Evolutionary conservation across 805 yeast genomes (phyloP), one percentile per base, ranked within the genome.

Genomic region (Suhomyces pyralidae): DNA sequence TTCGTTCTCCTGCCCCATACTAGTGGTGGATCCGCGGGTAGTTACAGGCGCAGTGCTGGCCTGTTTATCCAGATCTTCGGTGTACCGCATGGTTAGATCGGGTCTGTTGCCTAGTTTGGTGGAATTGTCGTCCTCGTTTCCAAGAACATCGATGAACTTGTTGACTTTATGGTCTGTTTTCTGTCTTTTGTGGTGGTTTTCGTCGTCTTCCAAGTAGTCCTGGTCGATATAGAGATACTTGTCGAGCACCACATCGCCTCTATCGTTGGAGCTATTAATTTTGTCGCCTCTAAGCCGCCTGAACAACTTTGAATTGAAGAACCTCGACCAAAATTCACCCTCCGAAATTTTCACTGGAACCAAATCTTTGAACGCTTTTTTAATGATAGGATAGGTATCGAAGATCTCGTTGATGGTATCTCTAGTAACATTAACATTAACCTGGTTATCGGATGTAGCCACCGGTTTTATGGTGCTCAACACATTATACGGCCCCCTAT

Each of bases 281-380:
- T 84, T 85, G 64, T 94, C 98, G 53, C 99, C 99, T 65, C 97
- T 80, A 32, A 94, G 74, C 61, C 91, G 82, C 58, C 97, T 78
- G 63, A 92, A 94, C 55, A 94, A 73, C 61, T 90, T 87, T 0
- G 97, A 91, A 61, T 90, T 85, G 77, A 94, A 94, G 63, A 94
- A 94, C 56, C 97, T 76, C 9, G 96, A 90, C 99, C 99, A 94
- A 61, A 94, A 94, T 63, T 88, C 96, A 42, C 93, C 92, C 66
- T 94, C 98, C 46, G 82, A 80, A 50, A 94, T 77, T 55, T 86
- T 85, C 12, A 55, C 61, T 0, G 98, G 99, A 4, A 94, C 99
- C 53, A 85, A 85, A 51, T 94, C 99, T 54, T 83, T 85, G 63
- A 88, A 94, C 0, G 98, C 98, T 56, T 81, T 83, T 55, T 89